Evolutionary conservation across 441 rosid genomes (phyloP).

Genomic region (Syzygium malaccense): DNA sequence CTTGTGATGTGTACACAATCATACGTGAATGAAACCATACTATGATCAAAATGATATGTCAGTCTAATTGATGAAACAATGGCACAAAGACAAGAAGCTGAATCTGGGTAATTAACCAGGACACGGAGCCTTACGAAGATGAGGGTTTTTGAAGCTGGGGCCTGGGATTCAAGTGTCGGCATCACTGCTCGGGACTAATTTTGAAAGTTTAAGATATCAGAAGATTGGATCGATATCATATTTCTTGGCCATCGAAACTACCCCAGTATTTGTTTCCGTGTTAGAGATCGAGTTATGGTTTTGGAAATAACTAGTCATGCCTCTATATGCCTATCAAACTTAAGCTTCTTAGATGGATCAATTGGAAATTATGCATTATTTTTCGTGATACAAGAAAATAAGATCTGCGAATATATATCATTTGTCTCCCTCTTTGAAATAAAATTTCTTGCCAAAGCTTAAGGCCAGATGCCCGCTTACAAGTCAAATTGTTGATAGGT

Average conservation of each 20-base stretch:
- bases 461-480: not conserved
- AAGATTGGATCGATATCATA: not conserved
- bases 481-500: not conserved
- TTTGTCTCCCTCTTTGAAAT: not conserved
- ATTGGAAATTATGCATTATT: not conserved
- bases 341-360: not conserved
- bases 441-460: not conserved
- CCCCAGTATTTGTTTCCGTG: not conserved
- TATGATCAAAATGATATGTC: not conserved
- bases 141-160: not conserved
- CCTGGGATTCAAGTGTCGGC: not conserved
- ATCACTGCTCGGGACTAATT: fast-evolving
- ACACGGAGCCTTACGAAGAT: not conserved
- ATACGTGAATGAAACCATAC: not conserved
- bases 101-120: not conserved
- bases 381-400: not conserved
- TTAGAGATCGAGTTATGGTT: fast-evolving
- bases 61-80: not conserved
- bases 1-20: not conserved
- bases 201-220: not conserved
- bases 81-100: not conserved
- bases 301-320: not conserved
- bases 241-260: not conserved
- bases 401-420: not conserved
- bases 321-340: not conserved